Evolutionary conservation across 23 red algal genomes (phyloP).

Genomic region (Pyropia haitanensis): DNA sequence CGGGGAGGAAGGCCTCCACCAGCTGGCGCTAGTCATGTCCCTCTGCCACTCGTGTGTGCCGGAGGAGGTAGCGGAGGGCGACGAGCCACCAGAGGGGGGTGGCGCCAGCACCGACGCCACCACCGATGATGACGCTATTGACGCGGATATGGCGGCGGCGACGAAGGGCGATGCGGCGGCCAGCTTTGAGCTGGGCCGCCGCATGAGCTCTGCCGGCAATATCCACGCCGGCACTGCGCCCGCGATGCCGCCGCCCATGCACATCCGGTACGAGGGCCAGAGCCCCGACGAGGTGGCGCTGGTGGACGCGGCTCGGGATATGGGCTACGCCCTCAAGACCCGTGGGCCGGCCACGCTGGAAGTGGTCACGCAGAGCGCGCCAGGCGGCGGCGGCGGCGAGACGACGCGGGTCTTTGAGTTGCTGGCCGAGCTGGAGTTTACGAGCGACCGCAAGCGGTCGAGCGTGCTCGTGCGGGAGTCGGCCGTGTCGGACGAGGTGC

Average conservation of each 20-base stretch:
- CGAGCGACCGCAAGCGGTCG: conserved; percentile 20
- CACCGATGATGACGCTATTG: conserved; percentile 3
- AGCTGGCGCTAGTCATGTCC: conserved; percentile 64
- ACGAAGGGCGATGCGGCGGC: too few species aligned
- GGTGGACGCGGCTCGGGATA: conserved; percentile 14
- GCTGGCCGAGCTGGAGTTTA: conserved; percentile 12
- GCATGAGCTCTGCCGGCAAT: too few species aligned
- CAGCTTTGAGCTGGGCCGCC: too few species aligned
- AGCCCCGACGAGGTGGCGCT: conserved; percentile 24
- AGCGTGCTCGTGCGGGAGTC: conserved; percentile 9
- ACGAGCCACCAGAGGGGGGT: neutral
- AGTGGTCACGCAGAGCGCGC: neutral
- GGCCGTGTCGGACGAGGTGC: conserved; percentile 1
- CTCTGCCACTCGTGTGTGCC: conserved; percentile 82
- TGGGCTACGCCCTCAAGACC: conserved; percentile 10
- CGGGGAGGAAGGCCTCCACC: conserved; percentile 7
- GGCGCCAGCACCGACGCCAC: neutral
- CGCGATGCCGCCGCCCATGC: neutral
- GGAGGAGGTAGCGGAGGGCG: neutral
- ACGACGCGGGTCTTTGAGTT: conserved; percentile 2
- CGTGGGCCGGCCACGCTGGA: neutral
- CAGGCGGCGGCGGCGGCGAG: conserved; percentile 1
- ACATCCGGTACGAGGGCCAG: conserved; percentile 4
- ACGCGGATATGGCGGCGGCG: neutral
- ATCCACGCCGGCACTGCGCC: too few species aligned